A percentile compares a stretch with the other conserved stretches of the same genome.
Conservation (phyloP, 306 rosid species). For the Acacia confusa region DNA sequence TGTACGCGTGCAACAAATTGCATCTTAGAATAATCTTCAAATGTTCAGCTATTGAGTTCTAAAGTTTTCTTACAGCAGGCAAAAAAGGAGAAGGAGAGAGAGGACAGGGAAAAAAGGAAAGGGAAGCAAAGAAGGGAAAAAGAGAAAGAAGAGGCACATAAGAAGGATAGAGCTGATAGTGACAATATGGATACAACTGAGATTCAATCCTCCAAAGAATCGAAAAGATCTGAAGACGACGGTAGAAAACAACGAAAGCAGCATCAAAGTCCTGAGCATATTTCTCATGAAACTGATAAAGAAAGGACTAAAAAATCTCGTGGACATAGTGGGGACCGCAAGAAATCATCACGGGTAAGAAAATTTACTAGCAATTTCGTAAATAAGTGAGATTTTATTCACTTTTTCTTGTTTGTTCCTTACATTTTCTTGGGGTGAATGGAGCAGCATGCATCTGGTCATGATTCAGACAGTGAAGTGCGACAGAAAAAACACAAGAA, state of each 20-base stretch:
- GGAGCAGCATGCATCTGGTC: constrained; percentile 67
- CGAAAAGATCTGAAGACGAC: constrained; percentile 55
- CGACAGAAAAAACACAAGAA: constrained; percentile 76
- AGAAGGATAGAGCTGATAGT: constrained; percentile 63
- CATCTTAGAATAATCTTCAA: not conserved
- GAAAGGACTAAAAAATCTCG: constrained; percentile 71
- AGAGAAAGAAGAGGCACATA: constrained; percentile 60
- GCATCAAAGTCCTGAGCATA: constrained; percentile 64
- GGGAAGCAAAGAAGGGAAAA: constrained; percentile 71
- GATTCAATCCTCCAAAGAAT: constrained; percentile 52
- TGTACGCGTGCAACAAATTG: not conserved
- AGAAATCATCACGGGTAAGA: constrained; percentile 76
- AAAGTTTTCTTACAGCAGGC: constrained; percentile 50
- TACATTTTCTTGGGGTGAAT: constrained; percentile 16
- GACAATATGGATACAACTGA: constrained; percentile 59
- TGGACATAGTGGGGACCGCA: constrained; percentile 62
- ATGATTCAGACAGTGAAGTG: constrained; percentile 75
- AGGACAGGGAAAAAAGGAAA: constrained; percentile 74
- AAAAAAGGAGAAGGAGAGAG: constrained; percentile 81
- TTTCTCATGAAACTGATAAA: constrained; percentile 55
- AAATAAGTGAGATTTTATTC: not conserved
- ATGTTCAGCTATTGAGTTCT: constrained; percentile 12
- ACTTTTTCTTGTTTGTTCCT: not conserved
- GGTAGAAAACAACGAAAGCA: constrained; percentile 60
- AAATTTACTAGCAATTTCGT: constrained; percentile 21